phyloP scores from a whole-genome alignment of 2,329 filamentous ascomycete genomes.

The Talaromyces sp. region DNA sequence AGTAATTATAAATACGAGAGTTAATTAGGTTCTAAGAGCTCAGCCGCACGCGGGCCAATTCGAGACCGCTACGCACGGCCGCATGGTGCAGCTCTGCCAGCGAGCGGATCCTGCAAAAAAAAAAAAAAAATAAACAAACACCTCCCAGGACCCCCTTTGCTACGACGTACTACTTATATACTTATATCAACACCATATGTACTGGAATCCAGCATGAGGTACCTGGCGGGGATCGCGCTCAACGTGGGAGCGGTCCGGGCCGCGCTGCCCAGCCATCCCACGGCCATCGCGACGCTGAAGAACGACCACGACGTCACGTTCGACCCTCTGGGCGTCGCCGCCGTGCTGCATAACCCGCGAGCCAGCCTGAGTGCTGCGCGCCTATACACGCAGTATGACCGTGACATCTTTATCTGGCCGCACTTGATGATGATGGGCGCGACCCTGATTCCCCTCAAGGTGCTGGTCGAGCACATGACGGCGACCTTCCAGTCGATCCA shows the following conservation, averaged over 20 bases:
- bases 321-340: slow-evolving; percentile 29
- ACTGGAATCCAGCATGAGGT: neutral
- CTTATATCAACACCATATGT: too few species aligned
- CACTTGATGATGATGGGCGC: slow-evolving; percentile 29
- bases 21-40: neutral
- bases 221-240: neutral
- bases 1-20: neutral
- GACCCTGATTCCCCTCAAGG: slow-evolving; percentile 24
- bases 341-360: slow-evolving; percentile 26
- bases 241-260: slow-evolving; percentile 8
- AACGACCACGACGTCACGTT: slow-evolving; percentile 21
- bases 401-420: slow-evolving; percentile 24
- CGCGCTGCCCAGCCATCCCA: slow-evolving; percentile 12
- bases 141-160: too few species aligned
- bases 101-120: neutral
- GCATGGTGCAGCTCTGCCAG: too few species aligned
- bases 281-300: slow-evolving; percentile 12
- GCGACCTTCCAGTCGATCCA: slow-evolving; percentile 20
- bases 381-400: slow-evolving; percentile 26
- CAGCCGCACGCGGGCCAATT: neutral
- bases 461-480: slow-evolving; percentile 26
- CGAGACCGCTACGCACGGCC: neutral
- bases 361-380: slow-evolving; percentile 24
- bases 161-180: too few species aligned
- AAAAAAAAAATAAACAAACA: too few species aligned